These are phyloP conservation scores for Trichoderma sp. DNA, from an alignment of 2,329 filamentous ascomycete genomes.

Conservation along the genomic window DNA sequence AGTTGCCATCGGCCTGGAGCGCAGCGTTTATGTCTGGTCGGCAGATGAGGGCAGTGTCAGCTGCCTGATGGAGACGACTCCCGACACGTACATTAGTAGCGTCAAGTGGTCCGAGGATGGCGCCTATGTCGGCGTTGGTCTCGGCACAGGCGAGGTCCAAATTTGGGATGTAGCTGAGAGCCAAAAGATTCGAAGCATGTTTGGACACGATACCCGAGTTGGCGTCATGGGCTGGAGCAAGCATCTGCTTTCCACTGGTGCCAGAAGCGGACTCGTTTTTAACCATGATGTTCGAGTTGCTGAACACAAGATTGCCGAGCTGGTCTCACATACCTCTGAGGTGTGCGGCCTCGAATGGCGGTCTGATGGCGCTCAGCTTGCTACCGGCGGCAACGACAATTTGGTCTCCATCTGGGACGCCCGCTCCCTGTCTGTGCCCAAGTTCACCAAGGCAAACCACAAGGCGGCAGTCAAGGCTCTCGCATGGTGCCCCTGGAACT, in stretches of 20 bases:
- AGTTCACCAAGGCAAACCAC: slow-evolving; percentile 99
- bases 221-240: slow-evolving; percentile 99
- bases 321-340: slow-evolving; percentile 95
- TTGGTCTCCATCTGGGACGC: slow-evolving; percentile 99
- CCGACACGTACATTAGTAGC: slow-evolving; percentile 95
- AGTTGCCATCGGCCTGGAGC: slow-evolving; percentile 95
- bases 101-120: slow-evolving; percentile 99
- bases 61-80: slow-evolving; percentile 82
- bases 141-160: slow-evolving; percentile 94
- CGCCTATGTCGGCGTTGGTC: slow-evolving; percentile 92
- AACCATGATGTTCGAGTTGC: slow-evolving; percentile 98
- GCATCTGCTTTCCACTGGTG: slow-evolving; percentile 92
- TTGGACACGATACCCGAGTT: slow-evolving; percentile 93
- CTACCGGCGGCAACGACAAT: slow-evolving; percentile 98
- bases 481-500: slow-evolving; percentile 98
- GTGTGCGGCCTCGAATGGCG: slow-evolving; percentile 99
- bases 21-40: slow-evolving; percentile 98
- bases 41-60: slow-evolving; percentile 89
- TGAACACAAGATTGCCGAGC: slow-evolving; percentile 96
- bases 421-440: slow-evolving; percentile 86
- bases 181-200: slow-evolving; percentile 97
- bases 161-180: slow-evolving; percentile 98
- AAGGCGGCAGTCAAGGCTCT: slow-evolving; percentile 98
- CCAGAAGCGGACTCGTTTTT: slow-evolving; percentile 91
- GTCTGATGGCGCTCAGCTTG: slow-evolving; percentile 92